Evolutionary conservation across 1,284 basidiomycete genomes (phyloP).

Genomic region (Phylloboletellus chloephorus): DNA sequence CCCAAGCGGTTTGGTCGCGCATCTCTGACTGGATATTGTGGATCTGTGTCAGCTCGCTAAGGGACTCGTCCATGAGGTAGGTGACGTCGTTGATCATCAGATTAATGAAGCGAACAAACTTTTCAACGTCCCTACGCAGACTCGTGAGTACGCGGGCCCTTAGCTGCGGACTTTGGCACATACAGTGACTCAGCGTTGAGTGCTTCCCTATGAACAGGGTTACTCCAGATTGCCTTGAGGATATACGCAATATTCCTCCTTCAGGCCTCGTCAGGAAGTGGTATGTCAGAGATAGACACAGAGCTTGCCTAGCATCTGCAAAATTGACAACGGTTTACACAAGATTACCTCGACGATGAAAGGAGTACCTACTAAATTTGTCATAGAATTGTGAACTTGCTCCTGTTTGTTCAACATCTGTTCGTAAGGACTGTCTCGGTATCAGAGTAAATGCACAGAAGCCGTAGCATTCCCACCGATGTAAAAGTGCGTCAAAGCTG

Average conservation of each 20-base stretch:
- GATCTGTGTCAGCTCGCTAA: constrained; percentile 86
- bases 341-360: constrained; percentile 7
- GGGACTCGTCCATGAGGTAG: constrained; percentile 94
- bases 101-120: constrained; percentile 94
- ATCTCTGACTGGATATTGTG: constrained; percentile 83
- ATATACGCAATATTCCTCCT: constrained; percentile 84
- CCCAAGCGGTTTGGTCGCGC: constrained; percentile 69
- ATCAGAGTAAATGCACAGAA: not conserved
- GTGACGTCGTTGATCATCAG: constrained; percentile 99
- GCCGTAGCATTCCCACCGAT: constrained; percentile 53
- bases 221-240: constrained; percentile 85
- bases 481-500: constrained; percentile 91
- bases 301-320: constrained; percentile 51
- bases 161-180: constrained; percentile 25
- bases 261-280: constrained; percentile 15
- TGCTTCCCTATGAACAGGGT: constrained; percentile 80
- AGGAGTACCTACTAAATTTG: constrained; percentile 76
- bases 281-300: not conserved
- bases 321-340: constrained; percentile 8
- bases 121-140: constrained; percentile 68
- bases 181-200: constrained; percentile 75
- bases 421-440: constrained; percentile 3
- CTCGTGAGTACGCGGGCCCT: constrained; percentile 3
- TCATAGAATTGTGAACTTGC: constrained; percentile 98
- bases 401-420: constrained; percentile 96